These are phyloP conservation scores for Heritiera littoralis DNA, from an alignment of 345 rosid genomes.

Conservation along the genomic window DNA sequence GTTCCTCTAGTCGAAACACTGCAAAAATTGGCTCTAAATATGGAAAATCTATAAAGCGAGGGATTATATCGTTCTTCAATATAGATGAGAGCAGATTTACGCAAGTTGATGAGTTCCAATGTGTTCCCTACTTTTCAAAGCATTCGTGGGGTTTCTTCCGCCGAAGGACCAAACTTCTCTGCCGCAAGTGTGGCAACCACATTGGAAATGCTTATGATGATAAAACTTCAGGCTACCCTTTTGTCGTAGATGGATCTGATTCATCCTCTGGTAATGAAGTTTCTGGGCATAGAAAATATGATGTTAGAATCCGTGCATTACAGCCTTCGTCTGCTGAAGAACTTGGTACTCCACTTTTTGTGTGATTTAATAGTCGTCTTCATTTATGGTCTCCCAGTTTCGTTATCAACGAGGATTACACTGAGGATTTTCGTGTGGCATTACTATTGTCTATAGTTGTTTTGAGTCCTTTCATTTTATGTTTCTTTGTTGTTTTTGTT, in stretches of 20 bases:
- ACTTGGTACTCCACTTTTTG: conserved; percentile 37
- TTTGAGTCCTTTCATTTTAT: conserved; percentile 1
- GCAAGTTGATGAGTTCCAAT: conserved; percentile 77
- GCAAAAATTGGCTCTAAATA: conserved; percentile 82
- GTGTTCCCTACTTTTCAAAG: conserved; percentile 75
- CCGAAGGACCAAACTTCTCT: conserved; percentile 80
- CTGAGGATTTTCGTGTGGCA: conserved; percentile 22
- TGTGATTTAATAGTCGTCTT: conserved; percentile 22
- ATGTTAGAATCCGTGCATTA: conserved; percentile 78
- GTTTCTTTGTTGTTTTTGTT: neutral
- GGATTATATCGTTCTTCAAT: conserved; percentile 77
- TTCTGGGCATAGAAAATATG: conserved; percentile 49
- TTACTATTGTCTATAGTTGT: conserved; percentile 19
- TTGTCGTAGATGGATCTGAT: conserved; percentile 49
- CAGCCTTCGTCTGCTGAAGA: conserved; percentile 69
- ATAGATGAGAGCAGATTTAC: conserved; percentile 87
- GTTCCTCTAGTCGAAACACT: conserved; percentile 86
- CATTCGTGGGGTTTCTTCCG: conserved; percentile 64
- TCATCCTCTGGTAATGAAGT: conserved; percentile 43
- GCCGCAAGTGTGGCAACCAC: conserved; percentile 81
- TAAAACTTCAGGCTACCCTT: conserved; percentile 46
- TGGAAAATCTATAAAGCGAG: conserved; percentile 89
- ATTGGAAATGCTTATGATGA: conserved; percentile 67
- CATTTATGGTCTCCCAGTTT: conserved; percentile 12
- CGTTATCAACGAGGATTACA: neutral